Conservation (phyloP, 371 early-diverging fungal species). For the Zopfochytrium polystomum region DNA sequence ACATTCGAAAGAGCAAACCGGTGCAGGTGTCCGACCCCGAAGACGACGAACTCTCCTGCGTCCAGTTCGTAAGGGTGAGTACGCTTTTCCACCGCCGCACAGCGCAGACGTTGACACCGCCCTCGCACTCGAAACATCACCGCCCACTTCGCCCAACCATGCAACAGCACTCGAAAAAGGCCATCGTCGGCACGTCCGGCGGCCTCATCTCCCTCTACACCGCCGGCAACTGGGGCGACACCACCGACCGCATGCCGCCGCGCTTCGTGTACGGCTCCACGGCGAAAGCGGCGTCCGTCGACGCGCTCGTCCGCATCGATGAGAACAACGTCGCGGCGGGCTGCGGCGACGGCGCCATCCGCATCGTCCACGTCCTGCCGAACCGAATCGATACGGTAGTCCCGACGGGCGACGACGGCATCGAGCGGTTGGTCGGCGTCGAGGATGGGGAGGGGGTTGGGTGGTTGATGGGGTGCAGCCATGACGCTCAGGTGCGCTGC, state of each 20-base stretch:
- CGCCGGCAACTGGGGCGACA: conserved; percentile 88
- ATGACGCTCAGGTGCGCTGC: conserved; percentile 79
- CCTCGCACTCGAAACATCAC: too few relatives aligned
- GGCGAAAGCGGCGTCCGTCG: conserved; percentile 89
- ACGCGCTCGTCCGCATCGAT: conserved; percentile 73
- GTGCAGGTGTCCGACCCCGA: conserved; percentile 80
- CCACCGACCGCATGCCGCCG: conserved; percentile 80
- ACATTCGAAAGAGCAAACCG: conserved; percentile 77
- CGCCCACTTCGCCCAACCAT: not conserved
- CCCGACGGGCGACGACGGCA: conserved; percentile 73
- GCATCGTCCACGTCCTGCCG: conserved; percentile 76
- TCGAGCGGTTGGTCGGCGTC: conserved; percentile 69
- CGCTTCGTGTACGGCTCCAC: too few relatives aligned
- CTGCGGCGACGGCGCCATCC: conserved; percentile 78
- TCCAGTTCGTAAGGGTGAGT: conserved; percentile 66
- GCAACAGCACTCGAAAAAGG: conserved; percentile 66
- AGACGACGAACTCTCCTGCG: conserved; percentile 87
- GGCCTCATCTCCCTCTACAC: conserved; percentile 76
- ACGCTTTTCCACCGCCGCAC: not conserved
- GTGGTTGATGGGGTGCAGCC: conserved; percentile 77
- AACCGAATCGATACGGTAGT: conserved; percentile 80
- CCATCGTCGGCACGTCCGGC: conserved; percentile 83
- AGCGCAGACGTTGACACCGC: too few relatives aligned
- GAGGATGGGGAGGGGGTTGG: conserved; percentile 64
- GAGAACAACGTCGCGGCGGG: conserved; percentile 84